Percentiles rank a stretch among this genome's conserved stretches.
phyloP scores from a whole-genome alignment of 1,139 yeast species.

The Geotrichum australiense region DNA sequence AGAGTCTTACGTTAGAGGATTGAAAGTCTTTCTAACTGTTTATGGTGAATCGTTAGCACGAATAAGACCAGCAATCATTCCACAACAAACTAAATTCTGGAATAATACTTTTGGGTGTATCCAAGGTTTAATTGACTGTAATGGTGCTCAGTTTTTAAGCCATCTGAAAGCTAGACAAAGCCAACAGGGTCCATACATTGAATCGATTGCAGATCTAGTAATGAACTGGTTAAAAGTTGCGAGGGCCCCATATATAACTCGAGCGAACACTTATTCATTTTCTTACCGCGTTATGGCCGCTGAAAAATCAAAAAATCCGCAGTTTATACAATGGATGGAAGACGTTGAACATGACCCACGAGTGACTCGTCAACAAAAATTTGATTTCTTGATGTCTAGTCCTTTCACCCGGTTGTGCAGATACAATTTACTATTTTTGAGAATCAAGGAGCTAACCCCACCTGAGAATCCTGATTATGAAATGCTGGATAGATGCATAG shows the following conservation, averaged over 20 bases:
- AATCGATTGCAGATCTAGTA: constrained; percentile 58
- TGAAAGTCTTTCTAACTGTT: constrained; percentile 57
- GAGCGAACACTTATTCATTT: constrained; percentile 42
- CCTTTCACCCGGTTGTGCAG: constrained; percentile 48
- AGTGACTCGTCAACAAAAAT: constrained; percentile 31
- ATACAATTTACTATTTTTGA: constrained; percentile 57
- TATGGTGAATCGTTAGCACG: constrained; percentile 43
- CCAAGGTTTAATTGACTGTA: constrained; percentile 52
- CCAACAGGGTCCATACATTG: constrained; percentile 61
- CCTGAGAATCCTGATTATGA: constrained; percentile 51
- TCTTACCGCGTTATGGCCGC: constrained; percentile 32
- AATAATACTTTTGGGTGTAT: constrained; percentile 57
- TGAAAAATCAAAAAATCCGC: constrained; percentile 41
- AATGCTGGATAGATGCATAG: constrained; percentile 49
- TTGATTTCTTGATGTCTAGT: constrained; percentile 64
- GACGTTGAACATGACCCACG: constrained; percentile 41
- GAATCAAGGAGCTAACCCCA: constrained; percentile 48
- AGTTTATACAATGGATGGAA: constrained; percentile 46
- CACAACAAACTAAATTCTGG: constrained; percentile 49
- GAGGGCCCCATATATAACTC: constrained; percentile 47
- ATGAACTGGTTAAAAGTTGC: constrained; percentile 61
- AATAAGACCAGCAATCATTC: constrained; percentile 38
- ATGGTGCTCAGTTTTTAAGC: constrained; percentile 48
- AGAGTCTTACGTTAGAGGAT: constrained; percentile 64
- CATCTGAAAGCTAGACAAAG: constrained; percentile 47